Evolutionary conservation across 371 early-diverging fungal genomes (phyloP).

Genomic region (Dichotomocladium elegans): DNA sequence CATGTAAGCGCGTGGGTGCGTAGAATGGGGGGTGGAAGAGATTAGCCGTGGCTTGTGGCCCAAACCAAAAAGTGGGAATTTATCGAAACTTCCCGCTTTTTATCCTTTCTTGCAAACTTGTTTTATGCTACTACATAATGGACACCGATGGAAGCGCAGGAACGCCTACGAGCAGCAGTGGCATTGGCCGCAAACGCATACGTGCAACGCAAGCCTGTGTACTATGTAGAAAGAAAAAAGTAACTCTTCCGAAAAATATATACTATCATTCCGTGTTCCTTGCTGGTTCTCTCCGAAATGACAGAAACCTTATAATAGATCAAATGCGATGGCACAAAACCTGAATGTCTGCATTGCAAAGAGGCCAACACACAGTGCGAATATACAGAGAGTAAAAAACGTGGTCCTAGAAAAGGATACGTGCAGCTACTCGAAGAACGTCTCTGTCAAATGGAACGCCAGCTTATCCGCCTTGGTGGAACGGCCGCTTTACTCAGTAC

Average conservation of each 20-base stretch:
- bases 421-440: constrained; percentile 70
- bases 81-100: no score
- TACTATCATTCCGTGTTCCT: neutral
- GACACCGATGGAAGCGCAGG: neutral
- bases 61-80: no score
- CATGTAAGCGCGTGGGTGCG: no score
- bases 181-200: constrained; percentile 47
- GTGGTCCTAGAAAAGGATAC: constrained; percentile 81
- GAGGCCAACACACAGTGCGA: constrained; percentile 64
- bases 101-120: neutral
- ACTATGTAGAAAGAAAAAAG: constrained; percentile 76
- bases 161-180: neutral
- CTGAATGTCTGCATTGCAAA: constrained; percentile 76
- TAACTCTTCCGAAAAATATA: constrained; percentile 3
- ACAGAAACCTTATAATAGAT: constrained; percentile 29
- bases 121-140: neutral
- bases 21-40: no score
- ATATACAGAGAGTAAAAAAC: constrained; percentile 71
- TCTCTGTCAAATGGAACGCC: constrained; percentile 60
- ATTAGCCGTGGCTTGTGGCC: no score
- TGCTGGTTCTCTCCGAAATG: neutral
- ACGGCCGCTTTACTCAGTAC: constrained; percentile 3
- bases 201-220: constrained; percentile 82
- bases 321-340: constrained; percentile 80
- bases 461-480: constrained; percentile 20